A percentile compares a stretch with the other conserved stretches of the same genome.
These are phyloP conservation scores for Halocafeteria seosinensis DNA, from an alignment of 108 stramenopile genomes.

Conservation along the genomic window DNA sequence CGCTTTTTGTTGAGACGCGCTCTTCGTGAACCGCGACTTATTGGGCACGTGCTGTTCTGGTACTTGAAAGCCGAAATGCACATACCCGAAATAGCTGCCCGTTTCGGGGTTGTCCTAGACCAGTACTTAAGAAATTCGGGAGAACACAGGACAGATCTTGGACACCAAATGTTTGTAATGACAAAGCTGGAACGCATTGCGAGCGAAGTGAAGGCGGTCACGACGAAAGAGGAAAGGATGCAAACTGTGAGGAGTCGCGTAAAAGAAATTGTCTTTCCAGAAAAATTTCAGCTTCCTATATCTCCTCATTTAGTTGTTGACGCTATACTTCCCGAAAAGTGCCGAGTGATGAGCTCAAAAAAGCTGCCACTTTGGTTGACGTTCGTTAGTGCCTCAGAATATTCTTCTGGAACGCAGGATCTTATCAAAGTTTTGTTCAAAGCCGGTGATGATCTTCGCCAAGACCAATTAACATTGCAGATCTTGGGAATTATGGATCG, in stretches of 20 bases:
- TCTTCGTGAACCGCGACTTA: constrained; percentile 8
- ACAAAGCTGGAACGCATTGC: not conserved
- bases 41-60: constrained; percentile 25
- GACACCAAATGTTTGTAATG: constrained; percentile 14
- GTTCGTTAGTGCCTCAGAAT: constrained; percentile 1
- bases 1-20: constrained; percentile 22
- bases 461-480: constrained; percentile 48
- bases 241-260: not conserved
- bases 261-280: constrained; percentile 1
- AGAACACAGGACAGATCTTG: constrained; percentile 1
- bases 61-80: constrained; percentile 21
- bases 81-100: not conserved
- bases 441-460: constrained; percentile 45
- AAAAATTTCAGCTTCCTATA: constrained; percentile 9
- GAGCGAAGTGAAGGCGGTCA: not conserved
- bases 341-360: constrained; percentile 21
- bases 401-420: not conserved
- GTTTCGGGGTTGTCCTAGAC: constrained; percentile 5
- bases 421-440: constrained; percentile 28
- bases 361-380: constrained; percentile 19
- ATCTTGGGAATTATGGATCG: constrained; percentile 37
- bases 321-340: not conserved
- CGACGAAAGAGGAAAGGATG: not conserved
- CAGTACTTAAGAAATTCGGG: constrained; percentile 7
- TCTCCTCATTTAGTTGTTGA: constrained; percentile 1